These are phyloP conservation scores for Mortierella sp. DNA, from an alignment of 371 early-diverging fungal species.

Conservation along the genomic window DNA sequence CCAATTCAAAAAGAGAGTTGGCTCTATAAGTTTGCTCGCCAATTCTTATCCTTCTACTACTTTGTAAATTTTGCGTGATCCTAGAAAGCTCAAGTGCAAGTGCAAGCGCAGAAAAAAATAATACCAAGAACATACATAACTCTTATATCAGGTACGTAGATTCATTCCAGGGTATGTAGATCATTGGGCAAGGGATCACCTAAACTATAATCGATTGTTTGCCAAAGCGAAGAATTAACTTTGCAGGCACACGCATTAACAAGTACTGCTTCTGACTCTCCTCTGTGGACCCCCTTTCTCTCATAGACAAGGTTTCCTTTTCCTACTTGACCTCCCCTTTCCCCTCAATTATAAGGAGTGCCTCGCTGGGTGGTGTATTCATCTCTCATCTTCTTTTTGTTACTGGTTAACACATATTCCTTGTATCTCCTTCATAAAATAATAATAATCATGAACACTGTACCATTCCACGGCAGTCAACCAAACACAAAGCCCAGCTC, in stretches of 20 bases:
- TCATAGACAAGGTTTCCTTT: neutral
- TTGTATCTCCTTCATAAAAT: neutral
- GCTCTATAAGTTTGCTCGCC: neutral
- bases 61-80: neutral
- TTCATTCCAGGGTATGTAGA: constrained; percentile 13
- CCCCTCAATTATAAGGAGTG: constrained; percentile 14
- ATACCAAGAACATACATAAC: neutral
- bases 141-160: neutral
- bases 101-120: no score
- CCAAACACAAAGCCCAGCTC: constrained; percentile 14
- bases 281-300: constrained; percentile 2
- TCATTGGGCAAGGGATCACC: neutral
- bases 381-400: neutral
- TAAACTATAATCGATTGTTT: neutral
- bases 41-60: neutral
- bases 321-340: constrained; percentile 3
- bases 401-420: constrained; percentile 2
- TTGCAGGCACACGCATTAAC: neutral
- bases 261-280: neutral
- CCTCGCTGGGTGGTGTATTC: neutral
- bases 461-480: constrained; percentile 24
- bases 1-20: neutral
- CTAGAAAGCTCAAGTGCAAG: neutral
- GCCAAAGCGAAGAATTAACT: neutral
- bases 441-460: constrained; percentile 33